Conservation (phyloP, 2,329 filamentous ascomycete species). For the Colletotrichum aenigma region DNA sequence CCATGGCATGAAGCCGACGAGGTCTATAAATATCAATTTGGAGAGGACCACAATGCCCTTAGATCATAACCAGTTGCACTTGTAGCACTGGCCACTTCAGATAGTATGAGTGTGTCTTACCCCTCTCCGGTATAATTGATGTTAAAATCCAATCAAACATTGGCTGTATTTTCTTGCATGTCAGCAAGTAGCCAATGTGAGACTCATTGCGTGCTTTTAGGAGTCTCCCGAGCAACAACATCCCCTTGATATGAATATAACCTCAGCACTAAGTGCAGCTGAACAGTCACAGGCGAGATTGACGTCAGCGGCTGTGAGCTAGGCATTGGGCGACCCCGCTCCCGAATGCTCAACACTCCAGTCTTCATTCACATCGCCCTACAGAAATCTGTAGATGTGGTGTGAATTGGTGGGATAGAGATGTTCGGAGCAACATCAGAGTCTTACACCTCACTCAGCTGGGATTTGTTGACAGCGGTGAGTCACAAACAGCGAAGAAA, state of each 20-base stretch:
- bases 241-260: neutral
- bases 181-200: neutral
- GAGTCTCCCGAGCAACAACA: neutral
- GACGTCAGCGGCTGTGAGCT: neutral
- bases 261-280: neutral
- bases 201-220: neutral
- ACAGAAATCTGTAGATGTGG: neutral
- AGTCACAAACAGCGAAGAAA: neutral
- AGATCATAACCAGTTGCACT: rapidly evolving
- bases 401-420: neutral
- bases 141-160: rapidly evolving
- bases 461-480: neutral
- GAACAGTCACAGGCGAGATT: neutral
- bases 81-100: neutral
- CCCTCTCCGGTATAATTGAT: neutral
- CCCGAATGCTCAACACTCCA: neutral
- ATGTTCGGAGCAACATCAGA: neutral
- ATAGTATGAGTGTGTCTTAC: neutral
- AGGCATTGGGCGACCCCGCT: neutral
- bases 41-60: neutral
- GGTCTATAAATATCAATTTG: neutral
- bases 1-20: neutral
- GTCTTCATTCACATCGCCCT: rapidly evolving
- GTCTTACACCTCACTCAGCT: neutral
- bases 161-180: neutral